Base-by-base conservation (phyloP, 202 grass and related monocot genomes). In the Elaeis oleifera region DNA sequence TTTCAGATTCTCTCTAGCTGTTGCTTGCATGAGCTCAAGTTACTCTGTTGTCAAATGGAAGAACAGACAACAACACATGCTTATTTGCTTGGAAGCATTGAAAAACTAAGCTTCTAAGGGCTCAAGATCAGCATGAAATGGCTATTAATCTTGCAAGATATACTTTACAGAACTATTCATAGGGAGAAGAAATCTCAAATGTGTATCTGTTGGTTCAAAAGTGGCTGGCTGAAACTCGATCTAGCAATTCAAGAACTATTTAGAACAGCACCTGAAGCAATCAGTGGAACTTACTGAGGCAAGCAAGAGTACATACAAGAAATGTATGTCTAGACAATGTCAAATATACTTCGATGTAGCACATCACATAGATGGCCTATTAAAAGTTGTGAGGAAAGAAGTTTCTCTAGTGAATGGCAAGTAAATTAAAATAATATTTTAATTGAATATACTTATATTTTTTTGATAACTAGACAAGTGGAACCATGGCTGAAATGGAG, bases 171-270 rank as follows among this genome's bases (percentile, higher is more conserved):
- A 96, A 88, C 49, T 80, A 88, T 64, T 49, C 84, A 53, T 73
- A 72, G 54, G 83, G 71, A 70, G 89, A 85, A 67, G 57, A 80
- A 21, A 60, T 90, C 49, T 78, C 86, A 70, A 85, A 88, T 85
- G 87, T 90, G 52, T 90, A 88, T 48, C 83, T 84, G 51, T 76
- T 96, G 69, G 84, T 96, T 50, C 86, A 86, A 51, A 96, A 96
- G 75, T 96, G 90, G 90, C 71, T 96, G 66, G 90, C 86, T 76
- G 86, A 96, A 90, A 96, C 90, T 88, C 81, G 86, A 85, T 96
- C 81, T 23, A 96, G 90, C 90, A 88, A 90, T 63, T 96, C 90
- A 68, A 90, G 81, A 73, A 88, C 76, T 65, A 90, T 96, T 70
- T 79, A 71, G 90, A 96, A 58, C 83, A 96, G 36, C 90, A 90